A percentile compares a stretch with the other conserved stretches of the same genome.
Evolutionary conservation across 2,329 filamentous ascomycete species (phyloP).

Genomic region (Emericellopsis atlantica): DNA sequence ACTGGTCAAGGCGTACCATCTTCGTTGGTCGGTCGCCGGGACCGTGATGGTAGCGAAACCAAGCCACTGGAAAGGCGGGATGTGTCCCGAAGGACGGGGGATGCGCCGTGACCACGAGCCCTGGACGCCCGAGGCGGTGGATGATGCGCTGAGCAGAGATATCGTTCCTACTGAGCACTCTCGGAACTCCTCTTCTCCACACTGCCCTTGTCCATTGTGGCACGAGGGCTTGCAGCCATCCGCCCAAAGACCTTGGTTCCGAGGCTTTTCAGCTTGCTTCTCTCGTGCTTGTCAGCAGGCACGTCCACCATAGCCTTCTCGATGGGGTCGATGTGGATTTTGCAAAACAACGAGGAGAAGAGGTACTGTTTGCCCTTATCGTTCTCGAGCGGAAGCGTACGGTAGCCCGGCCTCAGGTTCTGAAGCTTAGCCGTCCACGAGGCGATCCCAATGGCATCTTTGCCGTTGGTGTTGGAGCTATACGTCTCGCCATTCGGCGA

Average conservation of each 20-base stretch:
- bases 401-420: conserved; percentile 83
- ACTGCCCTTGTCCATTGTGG: conserved; percentile 39
- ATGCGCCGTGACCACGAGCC: no score
- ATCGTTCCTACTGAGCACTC: conserved; percentile 10
- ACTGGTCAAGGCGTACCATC: no score
- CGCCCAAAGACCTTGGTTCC: conserved; percentile 46
- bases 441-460: conserved; percentile 54
- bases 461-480: conserved; percentile 37
- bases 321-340: conserved; percentile 54
- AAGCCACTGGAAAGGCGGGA: no score
- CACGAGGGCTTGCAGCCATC: conserved; percentile 34
- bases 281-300: conserved; percentile 23
- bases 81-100: no score
- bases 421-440: conserved; percentile 88
- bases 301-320: conserved; percentile 44
- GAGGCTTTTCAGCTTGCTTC: conserved; percentile 42
- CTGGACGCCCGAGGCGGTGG: no score
- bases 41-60: no score
- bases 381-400: conserved; percentile 82
- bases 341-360: conserved; percentile 89
- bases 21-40: no score
- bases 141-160: no score
- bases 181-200: conserved; percentile 34
- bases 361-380: conserved; percentile 83
- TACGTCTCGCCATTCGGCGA: conserved; percentile 63